Evolutionary conservation across 352 stramenopile genomes (phyloP).

Genomic region (Vaucheria bursata): DNA sequence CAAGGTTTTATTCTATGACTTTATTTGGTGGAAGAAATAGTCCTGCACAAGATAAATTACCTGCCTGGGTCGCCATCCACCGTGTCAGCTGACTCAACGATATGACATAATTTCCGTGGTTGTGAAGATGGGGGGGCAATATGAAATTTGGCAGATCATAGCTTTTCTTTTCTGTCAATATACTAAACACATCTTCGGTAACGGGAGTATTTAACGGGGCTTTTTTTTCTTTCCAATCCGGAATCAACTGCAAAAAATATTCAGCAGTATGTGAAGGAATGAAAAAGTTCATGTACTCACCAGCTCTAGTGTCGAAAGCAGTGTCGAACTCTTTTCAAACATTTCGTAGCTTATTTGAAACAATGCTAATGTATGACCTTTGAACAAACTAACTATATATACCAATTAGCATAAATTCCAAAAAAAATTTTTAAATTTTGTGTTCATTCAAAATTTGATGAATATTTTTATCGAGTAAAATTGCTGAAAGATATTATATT

Average conservation of each 20-base stretch:
- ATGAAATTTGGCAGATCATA: slow-evolving; percentile 79
- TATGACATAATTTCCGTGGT: slow-evolving; percentile 97
- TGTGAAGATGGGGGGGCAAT: slow-evolving; percentile 86
- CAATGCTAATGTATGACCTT: too few species aligned
- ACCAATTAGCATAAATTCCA: not conserved
- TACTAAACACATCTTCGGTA: slow-evolving; percentile 81
- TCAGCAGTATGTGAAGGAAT: too few species aligned
- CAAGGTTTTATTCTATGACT: too few species aligned
- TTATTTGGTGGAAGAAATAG: too few species aligned
- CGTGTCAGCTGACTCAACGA: slow-evolving; percentile 88
- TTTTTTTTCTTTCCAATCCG: slow-evolving; percentile 80
- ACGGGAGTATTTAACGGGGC: slow-evolving; percentile 81
- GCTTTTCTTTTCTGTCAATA: slow-evolving; percentile 74
- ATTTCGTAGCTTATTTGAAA: not conserved
- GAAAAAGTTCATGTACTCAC: not conserved
- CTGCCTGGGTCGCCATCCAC: slow-evolving; percentile 83
- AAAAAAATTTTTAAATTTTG: not conserved
- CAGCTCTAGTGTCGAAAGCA: not conserved
- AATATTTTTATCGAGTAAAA: too few species aligned
- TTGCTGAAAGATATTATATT: too few species aligned
- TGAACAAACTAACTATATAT: too few species aligned
- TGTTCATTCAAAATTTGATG: too few species aligned
- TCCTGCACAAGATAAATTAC: slow-evolving; percentile 30
- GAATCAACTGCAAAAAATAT: slow-evolving; percentile 73
- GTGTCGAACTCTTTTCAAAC: not conserved